Conservation (phyloP, 176 grass and related monocot species). For the Oryza meridionalis region DNA sequence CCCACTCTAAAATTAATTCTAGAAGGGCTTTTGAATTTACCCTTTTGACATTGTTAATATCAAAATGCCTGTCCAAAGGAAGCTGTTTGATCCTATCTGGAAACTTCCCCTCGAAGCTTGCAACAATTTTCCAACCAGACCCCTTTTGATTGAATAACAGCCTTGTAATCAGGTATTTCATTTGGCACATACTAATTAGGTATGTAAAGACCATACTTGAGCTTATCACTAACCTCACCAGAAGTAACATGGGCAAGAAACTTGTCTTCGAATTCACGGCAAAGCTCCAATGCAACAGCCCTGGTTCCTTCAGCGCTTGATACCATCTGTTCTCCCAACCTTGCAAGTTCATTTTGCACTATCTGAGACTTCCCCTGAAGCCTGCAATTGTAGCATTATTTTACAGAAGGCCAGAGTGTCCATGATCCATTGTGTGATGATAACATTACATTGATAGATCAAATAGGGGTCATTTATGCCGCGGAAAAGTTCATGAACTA, state of each 20-base stretch:
- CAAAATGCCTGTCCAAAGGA: constrained; percentile 89
- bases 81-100: constrained; percentile 94
- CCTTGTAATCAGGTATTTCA: constrained; percentile 31
- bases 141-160: constrained; percentile 53
- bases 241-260: constrained; percentile 87
- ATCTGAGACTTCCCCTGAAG: constrained; percentile 90
- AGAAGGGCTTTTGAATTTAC: constrained; percentile 50
- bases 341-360: constrained; percentile 92
- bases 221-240: constrained; percentile 77
- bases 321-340: constrained; percentile 90
- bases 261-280: constrained; percentile 89
- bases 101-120: constrained; percentile 94
- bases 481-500: constrained; percentile 21
- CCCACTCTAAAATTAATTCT: constrained; percentile 17
- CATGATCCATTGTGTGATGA: not conserved
- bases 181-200: constrained; percentile 15
- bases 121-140: constrained; percentile 91
- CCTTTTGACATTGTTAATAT: constrained; percentile 93
- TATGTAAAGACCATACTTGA: constrained; percentile 28
- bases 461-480: constrained; percentile 7
- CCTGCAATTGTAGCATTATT: constrained; percentile 47
- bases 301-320: constrained; percentile 80
- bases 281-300: constrained; percentile 86
- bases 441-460: constrained; percentile 18
- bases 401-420: constrained; percentile 10